Evolutionary conservation across 768 basidiomycete species (phyloP), one percentile per base, ranked within the genome.

Genomic region (Pleurotus sapidus): DNA sequence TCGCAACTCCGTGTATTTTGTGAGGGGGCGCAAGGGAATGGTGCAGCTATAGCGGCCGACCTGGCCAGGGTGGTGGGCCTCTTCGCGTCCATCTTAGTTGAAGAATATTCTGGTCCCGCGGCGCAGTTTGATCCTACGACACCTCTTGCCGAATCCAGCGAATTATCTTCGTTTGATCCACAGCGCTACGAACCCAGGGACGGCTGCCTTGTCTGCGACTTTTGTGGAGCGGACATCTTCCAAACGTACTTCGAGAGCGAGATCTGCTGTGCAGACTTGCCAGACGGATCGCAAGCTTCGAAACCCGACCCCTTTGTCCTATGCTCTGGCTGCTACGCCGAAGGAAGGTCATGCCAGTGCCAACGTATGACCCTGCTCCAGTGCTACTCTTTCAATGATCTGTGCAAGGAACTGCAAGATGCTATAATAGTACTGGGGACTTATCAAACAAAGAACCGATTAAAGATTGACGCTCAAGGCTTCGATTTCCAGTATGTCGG

Each of bases 221-320:
- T 91, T 66, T 94, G 92, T 63, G 86, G 84, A 15, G 82, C 81
- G 2, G 92, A 94, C 64, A 81, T 94, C 58, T 93, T 93, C 61
- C 86, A 91, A 61, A 86, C 87, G 59, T 92, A 86, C 67, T 89
- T 93, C 60, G 85, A 89, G 66, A 93, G 91, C 64, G 67, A 1
- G 58, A 61, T 0, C 89, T 89, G 62, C 69, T 72, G 58, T 46
- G 49, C 1, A 27, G 38, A 50, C 23, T 43, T 18, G 25, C 50
- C 24, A 40, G 34, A 38, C 54, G 51, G 8, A 57, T 60, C 4
- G 48, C 45, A 34, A 34, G 8, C 40, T 3, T 37, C 23, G 53
- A 46, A 58, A 46, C 46, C 48, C 4, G 64, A 57, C 15, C 62
- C 64, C 9, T 72, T 83, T 57, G 68, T 79, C 17, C 69, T 91